Percentiles rank a stretch among this genome's conserved stretches.
phyloP scores from a whole-genome alignment of 2,329 filamentous ascomycete species.

The Scorias spongiosa region DNA sequence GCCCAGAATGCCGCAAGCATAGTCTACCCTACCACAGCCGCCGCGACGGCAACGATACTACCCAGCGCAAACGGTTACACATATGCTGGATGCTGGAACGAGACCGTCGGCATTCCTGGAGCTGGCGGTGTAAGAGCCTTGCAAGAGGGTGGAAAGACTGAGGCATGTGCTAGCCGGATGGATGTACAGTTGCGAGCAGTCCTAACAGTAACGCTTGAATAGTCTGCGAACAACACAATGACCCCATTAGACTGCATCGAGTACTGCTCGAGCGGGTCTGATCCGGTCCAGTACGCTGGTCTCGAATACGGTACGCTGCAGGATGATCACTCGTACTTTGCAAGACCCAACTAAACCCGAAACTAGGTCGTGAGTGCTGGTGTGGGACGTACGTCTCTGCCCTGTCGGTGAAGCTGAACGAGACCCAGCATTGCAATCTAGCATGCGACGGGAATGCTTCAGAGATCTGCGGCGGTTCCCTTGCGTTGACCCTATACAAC shows the following conservation, averaged over 20 bases:
- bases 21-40: conserved; percentile 15
- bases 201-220: not conserved
- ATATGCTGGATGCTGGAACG: conserved; percentile 45
- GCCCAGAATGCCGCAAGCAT: conserved; percentile 12
- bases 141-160: conserved; percentile 18
- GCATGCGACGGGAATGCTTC: conserved; percentile 39
- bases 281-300: conserved; percentile 33
- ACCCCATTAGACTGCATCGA: conserved; percentile 37
- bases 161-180: not conserved
- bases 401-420: conserved; percentile 32
- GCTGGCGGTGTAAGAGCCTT: conserved; percentile 32
- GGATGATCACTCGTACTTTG: not conserved
- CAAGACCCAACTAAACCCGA: not conserved
- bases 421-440: conserved; percentile 32
- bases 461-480: conserved; percentile 39
- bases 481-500: conserved; percentile 22
- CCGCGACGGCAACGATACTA: conserved; percentile 10
- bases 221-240: conserved; percentile 29
- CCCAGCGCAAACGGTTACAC: conserved; percentile 22
- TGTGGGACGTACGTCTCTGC: conserved; percentile 37
- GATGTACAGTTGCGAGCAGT: too few species aligned
- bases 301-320: conserved; percentile 30
- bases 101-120: conserved; percentile 29
- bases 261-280: conserved; percentile 28
- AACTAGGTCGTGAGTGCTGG: conserved; percentile 40